These are phyloP conservation scores for Trichoderma virens DNA, from an alignment of 495 filamentous ascomycete species.

Conservation along the genomic window DNA sequence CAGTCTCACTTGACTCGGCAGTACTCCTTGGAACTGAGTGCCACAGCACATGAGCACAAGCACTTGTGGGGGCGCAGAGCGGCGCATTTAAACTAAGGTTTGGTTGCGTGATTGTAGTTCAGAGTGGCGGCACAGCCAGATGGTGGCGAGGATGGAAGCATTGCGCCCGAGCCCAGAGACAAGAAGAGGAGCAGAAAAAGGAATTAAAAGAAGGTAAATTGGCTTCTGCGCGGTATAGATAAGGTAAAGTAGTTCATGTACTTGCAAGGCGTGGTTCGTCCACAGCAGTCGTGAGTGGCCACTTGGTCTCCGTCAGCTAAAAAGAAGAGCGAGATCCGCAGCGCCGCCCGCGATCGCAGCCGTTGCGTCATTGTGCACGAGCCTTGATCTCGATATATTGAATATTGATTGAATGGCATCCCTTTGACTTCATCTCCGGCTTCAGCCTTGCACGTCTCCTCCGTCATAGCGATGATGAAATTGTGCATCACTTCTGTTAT, in stretches of 20 bases:
- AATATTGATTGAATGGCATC: too few relatives aligned
- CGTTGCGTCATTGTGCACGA: slow-evolving; percentile 1
- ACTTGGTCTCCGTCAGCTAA: not conserved
- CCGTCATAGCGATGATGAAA: too few relatives aligned
- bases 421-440: too few relatives aligned
- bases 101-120: not conserved
- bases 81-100: not conserved
- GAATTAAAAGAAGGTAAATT: not conserved
- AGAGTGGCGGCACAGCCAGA: not conserved
- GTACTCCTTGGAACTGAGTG: not conserved
- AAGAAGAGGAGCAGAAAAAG: not conserved
- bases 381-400: not conserved
- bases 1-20: not conserved
- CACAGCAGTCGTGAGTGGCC: not conserved
- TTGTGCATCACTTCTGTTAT: too few relatives aligned
- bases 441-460: too few relatives aligned
- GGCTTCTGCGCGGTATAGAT: not conserved
- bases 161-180: not conserved
- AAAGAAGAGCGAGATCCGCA: too few relatives aligned
- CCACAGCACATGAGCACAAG: not conserved
- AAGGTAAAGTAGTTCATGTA: not conserved
- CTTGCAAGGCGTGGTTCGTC: not conserved
- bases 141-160: not conserved
- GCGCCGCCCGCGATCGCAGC: not conserved
- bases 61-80: slow-evolving; percentile 2